A percentile compares a stretch with the other conserved stretches of the same genome.
Conservation (phyloP, 176 grass and related monocot genomes). For the Urochloa ruziziensis region DNA sequence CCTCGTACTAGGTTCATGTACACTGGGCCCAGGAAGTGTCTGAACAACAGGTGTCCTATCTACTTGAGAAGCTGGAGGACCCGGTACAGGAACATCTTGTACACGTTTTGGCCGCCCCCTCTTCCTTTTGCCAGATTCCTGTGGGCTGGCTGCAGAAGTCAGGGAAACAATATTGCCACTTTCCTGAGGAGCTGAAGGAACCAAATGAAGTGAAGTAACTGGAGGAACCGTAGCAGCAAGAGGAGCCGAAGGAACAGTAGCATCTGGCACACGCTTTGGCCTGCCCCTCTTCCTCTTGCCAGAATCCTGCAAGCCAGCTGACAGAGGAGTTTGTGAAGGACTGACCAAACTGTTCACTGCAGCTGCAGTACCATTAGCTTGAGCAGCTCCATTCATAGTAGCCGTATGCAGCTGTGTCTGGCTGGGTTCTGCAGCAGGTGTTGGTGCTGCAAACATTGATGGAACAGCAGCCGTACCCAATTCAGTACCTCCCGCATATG, state of each 20-base stretch:
- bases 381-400: slow-evolving; percentile 36
- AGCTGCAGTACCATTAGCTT: slow-evolving; percentile 30
- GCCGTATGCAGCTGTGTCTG: neutral
- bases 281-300: slow-evolving; percentile 46
- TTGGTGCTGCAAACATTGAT: slow-evolving; percentile 30
- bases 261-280: slow-evolving; percentile 25
- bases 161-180: slow-evolving; percentile 11
- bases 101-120: slow-evolving; percentile 39
- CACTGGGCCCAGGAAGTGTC: slow-evolving; percentile 20
- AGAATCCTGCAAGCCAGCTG: slow-evolving; percentile 25
- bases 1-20: slow-evolving; percentile 29
- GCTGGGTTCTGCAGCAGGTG: slow-evolving; percentile 26
- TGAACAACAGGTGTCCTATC: slow-evolving; percentile 20
- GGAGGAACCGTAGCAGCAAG: neutral
- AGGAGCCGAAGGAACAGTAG: slow-evolving; percentile 15
- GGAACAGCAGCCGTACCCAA: slow-evolving; percentile 35
- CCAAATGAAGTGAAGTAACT: slow-evolving; percentile 6
- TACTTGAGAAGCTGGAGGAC: slow-evolving; percentile 9
- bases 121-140: slow-evolving; percentile 42
- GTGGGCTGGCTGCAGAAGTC: slow-evolving; percentile 26
- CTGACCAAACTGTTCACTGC: neutral
- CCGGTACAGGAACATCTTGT: slow-evolving; percentile 16
- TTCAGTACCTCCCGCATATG: slow-evolving; percentile 42
- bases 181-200: slow-evolving; percentile 20
- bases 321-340: slow-evolving; percentile 26